Evolutionary conservation across 805 yeast genomes (phyloP), one percentile per base, ranked within the genome.

Genomic region (Pichia nanzhaoensis): DNA sequence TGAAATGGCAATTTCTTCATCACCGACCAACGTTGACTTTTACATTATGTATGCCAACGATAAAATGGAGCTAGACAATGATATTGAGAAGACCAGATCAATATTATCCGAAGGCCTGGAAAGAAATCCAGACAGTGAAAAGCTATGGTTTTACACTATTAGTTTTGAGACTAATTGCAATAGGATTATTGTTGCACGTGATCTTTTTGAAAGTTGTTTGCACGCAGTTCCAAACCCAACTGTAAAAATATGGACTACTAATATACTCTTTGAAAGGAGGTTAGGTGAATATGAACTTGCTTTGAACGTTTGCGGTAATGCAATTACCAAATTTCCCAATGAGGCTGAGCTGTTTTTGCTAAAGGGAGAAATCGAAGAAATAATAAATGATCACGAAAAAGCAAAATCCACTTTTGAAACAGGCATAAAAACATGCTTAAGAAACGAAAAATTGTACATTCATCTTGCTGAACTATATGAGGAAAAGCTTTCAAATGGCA

Each of bases 31-130:
- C 27, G 78, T 75, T 33, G 56, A 73, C 12, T 69, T 87, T 36
- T 73, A 77, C 63, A 61, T 87, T 42, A 76, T 82, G 78, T 86
- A 77, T 56, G 84, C 95, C 0, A 82, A 82, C 52, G 90, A 84
- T 53, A 67, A 73, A 42, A 79, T 88, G 82, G 38, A 43, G 8
- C 46, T 66, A 20, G 71, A 64, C 2, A 57, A 66, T 1, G 78
- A 83, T 52, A 54, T 73, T 1, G 63, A 57, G 1, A 73, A 67
- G 3, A 84, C 95, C 0, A 65, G 80, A 42, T 53, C 56, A 1
- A 74, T 85, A 4, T 63, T 89, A 5, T 56, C 65, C 2, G 63
- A 68, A 13, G 83, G 84, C 0, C 58, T 74, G 36, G 56, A 64
- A 4, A 44, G 52, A 2, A 61, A 74, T 8, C 75, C 82, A 1